Conservation (phyloP, 768 basidiomycete species). For the Mycena vulgaris region DNA sequence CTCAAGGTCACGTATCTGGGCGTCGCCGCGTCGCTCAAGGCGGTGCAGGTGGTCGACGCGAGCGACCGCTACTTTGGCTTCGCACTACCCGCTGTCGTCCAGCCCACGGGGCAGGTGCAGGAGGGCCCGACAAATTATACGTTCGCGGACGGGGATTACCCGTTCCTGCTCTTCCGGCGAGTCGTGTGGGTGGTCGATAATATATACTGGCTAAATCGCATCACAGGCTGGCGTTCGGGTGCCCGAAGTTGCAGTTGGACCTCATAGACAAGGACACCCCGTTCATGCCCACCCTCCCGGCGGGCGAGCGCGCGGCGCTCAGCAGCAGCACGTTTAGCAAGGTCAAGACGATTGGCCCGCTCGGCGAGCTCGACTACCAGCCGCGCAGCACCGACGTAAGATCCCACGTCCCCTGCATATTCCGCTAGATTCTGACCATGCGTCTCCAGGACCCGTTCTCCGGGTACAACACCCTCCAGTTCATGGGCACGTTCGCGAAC, state of each 20-base stretch:
- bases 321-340: slow-evolving; percentile 41
- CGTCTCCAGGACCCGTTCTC: slow-evolving; percentile 28
- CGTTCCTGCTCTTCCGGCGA: slow-evolving; percentile 43
- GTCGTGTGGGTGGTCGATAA: slow-evolving; percentile 36
- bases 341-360: slow-evolving; percentile 35
- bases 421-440: not conserved
- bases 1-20: slow-evolving; percentile 66
- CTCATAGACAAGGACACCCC: slow-evolving; percentile 49
- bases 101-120: slow-evolving; percentile 48
- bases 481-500: slow-evolving; percentile 26
- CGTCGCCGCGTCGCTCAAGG: slow-evolving; percentile 52
- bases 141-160: slow-evolving; percentile 49
- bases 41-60: slow-evolving; percentile 54
- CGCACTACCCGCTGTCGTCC: slow-evolving; percentile 49
- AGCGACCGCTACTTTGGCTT: slow-evolving; percentile 52
- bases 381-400: slow-evolving; percentile 34
- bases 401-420: no score
- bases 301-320: slow-evolving; percentile 29
- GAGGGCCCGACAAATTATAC: slow-evolving; percentile 49
- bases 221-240: slow-evolving; percentile 47
- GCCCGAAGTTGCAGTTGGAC: slow-evolving; percentile 48
- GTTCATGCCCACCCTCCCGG: slow-evolving; percentile 38
- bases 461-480: slow-evolving; percentile 27
- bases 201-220: not conserved
- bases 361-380: slow-evolving; percentile 30